Percentiles rank a stretch among this genome's conserved stretches.
These are phyloP conservation scores for Stachybotrys chartarum DNA, from an alignment of 2,329 filamentous ascomycete genomes.

Conservation along the genomic window DNA sequence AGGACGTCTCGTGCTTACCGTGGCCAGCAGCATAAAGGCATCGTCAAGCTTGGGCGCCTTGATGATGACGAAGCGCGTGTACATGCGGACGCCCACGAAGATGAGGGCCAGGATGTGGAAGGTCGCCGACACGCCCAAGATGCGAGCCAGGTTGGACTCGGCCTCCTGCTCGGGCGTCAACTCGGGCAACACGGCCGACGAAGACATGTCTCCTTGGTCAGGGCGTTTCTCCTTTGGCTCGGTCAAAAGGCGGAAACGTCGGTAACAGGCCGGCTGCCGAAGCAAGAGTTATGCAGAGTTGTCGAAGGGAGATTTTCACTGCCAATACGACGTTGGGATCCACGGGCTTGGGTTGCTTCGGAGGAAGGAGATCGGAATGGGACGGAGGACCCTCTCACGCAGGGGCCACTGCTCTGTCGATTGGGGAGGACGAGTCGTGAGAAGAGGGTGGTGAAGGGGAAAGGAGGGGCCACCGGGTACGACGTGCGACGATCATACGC, in stretches of 20 bases:
- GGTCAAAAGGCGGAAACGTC: no score
- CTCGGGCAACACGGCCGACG: background rate
- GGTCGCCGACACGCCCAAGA: slow-evolving; percentile 12
- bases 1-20: slow-evolving; percentile 10
- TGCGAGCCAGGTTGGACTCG: slow-evolving; percentile 15
- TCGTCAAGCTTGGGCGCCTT: slow-evolving; percentile 19
- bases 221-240: background rate
- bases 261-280: no score
- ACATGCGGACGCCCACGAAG: slow-evolving; percentile 8
- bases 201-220: background rate
- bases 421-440: no score
- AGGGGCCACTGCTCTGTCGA: no score
- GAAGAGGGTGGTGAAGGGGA: background rate
- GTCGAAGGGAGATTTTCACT: no score
- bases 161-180: slow-evolving; percentile 10
- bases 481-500: background rate
- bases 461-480: background rate
- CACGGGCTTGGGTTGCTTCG: no score
- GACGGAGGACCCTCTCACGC: no score
- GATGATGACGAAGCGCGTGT: slow-evolving; percentile 12
- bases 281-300: no score
- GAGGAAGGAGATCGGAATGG: no score
- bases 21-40: slow-evolving; percentile 16
- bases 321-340: no score
- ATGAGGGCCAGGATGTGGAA: slow-evolving; percentile 15